phyloP scores from a whole-genome alignment of 2,329 filamentous ascomycete genomes.

The Chrysosphaeria jannelii region DNA sequence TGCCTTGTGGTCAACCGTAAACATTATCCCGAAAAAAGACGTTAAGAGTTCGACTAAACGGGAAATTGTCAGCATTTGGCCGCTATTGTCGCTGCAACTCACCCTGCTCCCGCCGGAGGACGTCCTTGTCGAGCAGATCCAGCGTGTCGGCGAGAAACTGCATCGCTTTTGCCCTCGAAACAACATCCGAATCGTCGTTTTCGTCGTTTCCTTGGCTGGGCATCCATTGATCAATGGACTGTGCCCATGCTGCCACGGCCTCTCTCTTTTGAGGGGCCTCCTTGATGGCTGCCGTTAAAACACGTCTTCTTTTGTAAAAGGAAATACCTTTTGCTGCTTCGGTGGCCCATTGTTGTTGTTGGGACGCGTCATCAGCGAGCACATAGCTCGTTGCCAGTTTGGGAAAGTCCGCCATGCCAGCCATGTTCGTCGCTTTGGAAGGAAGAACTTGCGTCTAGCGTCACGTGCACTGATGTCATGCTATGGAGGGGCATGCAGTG shows the following conservation, averaged over 20 bases:
- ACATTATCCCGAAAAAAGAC: constrained; percentile 26
- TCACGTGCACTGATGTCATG: too few relatives aligned
- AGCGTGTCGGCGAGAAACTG: constrained; percentile 25
- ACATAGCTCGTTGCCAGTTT: constrained; percentile 6
- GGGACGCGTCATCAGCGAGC: constrained; percentile 5
- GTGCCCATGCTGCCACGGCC: constrained; percentile 6
- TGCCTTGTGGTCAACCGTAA: constrained; percentile 26
- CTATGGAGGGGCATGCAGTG: too few relatives aligned
- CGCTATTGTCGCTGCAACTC: constrained; percentile 1
- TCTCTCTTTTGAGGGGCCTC: constrained; percentile 5
- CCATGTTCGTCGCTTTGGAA: not conserved
- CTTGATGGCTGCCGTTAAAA: constrained; percentile 4
- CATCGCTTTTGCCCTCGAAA: too few relatives aligned
- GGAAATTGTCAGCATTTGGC: not conserved
- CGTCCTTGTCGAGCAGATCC: constrained; percentile 14
- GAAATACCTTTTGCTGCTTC: constrained; percentile 5
- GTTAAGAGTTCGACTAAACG: constrained; percentile 8
- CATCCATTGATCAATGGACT: constrained; percentile 10
- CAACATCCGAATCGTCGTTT: constrained; percentile 2
- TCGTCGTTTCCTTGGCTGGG: constrained; percentile 4
- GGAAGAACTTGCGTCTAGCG: too few relatives aligned
- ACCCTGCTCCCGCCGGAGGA: constrained; percentile 20
- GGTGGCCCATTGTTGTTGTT: constrained; percentile 4
- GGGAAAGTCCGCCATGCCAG: constrained; percentile 6
- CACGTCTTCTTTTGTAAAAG: too few relatives aligned